Conservation (phyloP, 1,284 basidiomycete species). For the Leccinum idahoense region DNA sequence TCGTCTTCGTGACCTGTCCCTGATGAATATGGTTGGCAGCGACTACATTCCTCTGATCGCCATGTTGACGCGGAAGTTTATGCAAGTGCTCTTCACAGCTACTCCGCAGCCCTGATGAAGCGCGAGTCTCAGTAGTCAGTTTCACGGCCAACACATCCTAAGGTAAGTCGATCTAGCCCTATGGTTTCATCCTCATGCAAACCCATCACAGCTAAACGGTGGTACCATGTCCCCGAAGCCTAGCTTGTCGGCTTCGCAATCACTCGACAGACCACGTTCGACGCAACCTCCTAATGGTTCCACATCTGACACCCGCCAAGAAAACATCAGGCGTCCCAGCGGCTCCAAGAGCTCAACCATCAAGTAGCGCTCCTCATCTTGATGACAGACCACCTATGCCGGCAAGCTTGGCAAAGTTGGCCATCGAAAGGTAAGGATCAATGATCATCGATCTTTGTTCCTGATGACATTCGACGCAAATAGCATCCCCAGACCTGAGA, state of each 20-base stretch:
- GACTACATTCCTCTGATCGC: slow-evolving; percentile 46
- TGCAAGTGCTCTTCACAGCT: slow-evolving; percentile 38
- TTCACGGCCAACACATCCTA: slow-evolving; percentile 31
- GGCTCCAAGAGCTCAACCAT: slow-evolving; percentile 52
- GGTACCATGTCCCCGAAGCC: slow-evolving; percentile 35
- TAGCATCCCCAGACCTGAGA: slow-evolving; percentile 71
- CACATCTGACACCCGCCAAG: slow-evolving; percentile 23
- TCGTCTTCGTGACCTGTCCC: slow-evolving; percentile 46
- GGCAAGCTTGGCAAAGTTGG: slow-evolving; percentile 44
- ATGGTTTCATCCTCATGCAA: slow-evolving; percentile 16
- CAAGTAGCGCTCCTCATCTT: slow-evolving; percentile 21
- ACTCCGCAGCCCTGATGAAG: slow-evolving; percentile 67
- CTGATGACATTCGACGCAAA: slow-evolving; percentile 5
- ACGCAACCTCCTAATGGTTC: slow-evolving; percentile 35
- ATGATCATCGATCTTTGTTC: neutral
- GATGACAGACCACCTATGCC: slow-evolving; percentile 25
- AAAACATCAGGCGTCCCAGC: slow-evolving; percentile 41
- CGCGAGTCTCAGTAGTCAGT: slow-evolving; percentile 57
- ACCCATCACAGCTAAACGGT: slow-evolving; percentile 30
- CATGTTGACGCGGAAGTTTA: slow-evolving; percentile 41
- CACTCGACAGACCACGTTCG: slow-evolving; percentile 39
- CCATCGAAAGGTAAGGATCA: slow-evolving; percentile 59
- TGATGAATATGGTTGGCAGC: slow-evolving; percentile 44
- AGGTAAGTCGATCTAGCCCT: slow-evolving; percentile 12
- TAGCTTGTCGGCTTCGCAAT: slow-evolving; percentile 18